phyloP scores from a whole-genome alignment of 257 asterid species.

The Jacaranda copaia region DNA sequence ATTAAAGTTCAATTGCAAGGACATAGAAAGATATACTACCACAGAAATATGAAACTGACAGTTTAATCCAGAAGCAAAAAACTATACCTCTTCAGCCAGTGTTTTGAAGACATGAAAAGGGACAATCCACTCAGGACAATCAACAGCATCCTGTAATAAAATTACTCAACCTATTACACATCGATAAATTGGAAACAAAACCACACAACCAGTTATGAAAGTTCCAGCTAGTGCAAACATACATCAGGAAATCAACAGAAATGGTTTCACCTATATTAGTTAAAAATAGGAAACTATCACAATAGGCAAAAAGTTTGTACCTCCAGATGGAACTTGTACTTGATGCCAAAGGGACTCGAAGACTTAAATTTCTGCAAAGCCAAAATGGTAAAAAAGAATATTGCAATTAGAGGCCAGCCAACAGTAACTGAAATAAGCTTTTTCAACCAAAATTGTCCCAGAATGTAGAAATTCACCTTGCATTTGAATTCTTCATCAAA shows the following conservation, averaged over 20 bases:
- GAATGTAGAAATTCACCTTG: conserved; percentile 58
- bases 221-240: background rate
- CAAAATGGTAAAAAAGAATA: conserved; percentile 26
- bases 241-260: conserved; percentile 2
- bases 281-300: background rate
- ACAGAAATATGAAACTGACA: conserved; percentile 6
- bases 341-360: conserved; percentile 90
- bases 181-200: background rate
- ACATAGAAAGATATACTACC: background rate
- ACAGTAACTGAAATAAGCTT: background rate
- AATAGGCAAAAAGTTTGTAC: conserved; percentile 40
- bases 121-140: conserved; percentile 98
- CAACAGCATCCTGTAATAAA: conserved; percentile 90
- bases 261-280: background rate
- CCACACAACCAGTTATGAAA: background rate
- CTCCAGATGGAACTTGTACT: conserved; percentile 95
- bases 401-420: conserved; percentile 3
- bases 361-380: conserved; percentile 78
- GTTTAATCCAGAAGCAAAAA: conserved; percentile 6
- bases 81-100: conserved; percentile 90
- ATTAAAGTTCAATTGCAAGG: background rate
- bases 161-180: conserved; percentile 7
- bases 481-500: conserved; percentile 77
- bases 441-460: background rate
- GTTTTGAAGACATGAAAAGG: conserved; percentile 87